A percentile compares a stretch with the other conserved stretches of the same genome.
These are phyloP conservation scores for Condylostoma magnum DNA, from an alignment of 169 alveolate genomes.

Conservation along the genomic window DNA sequence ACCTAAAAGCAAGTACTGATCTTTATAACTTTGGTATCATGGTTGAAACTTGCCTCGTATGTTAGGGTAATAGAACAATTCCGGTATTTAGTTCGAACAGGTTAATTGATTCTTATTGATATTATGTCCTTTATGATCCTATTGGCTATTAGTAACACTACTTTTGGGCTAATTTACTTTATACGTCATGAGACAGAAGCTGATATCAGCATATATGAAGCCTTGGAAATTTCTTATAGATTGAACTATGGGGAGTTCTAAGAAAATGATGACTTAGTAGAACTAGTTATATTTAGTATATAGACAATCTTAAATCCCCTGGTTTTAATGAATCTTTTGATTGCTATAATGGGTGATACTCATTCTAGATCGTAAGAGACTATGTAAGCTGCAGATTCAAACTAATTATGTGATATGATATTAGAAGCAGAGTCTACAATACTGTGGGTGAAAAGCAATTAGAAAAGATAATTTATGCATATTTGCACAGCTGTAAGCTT, in stretches of 20 bases:
- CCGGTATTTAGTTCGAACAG: too few relatives aligned
- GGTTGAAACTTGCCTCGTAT: too few relatives aligned
- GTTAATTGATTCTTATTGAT: too few relatives aligned
- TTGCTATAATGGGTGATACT: slow-evolving; percentile 20
- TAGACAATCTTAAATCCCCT: not conserved
- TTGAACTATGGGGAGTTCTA: slow-evolving; percentile 23
- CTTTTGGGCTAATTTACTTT: too few relatives aligned
- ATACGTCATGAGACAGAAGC: too few relatives aligned
- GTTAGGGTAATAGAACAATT: too few relatives aligned
- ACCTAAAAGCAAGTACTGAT: too few relatives aligned
- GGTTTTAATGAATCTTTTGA: slow-evolving; percentile 1
- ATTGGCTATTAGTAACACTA: too few relatives aligned
- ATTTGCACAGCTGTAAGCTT: not conserved
- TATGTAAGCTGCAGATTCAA: not conserved
- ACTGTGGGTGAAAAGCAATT: not conserved
- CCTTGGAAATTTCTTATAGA: not conserved
- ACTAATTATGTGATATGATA: not conserved
- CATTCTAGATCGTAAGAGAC: not conserved
- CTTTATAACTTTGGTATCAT: too few relatives aligned
- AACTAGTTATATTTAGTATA: not conserved
- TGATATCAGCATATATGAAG: too few relatives aligned
- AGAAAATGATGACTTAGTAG: not conserved
- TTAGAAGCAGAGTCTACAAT: slow-evolving; percentile 12
- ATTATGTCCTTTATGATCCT: too few relatives aligned
- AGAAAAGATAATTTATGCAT: not conserved